Evolutionary conservation across 306 rosid species (phyloP), one percentile per base, ranked within the genome.

Genomic region (Comarum palustre): DNA sequence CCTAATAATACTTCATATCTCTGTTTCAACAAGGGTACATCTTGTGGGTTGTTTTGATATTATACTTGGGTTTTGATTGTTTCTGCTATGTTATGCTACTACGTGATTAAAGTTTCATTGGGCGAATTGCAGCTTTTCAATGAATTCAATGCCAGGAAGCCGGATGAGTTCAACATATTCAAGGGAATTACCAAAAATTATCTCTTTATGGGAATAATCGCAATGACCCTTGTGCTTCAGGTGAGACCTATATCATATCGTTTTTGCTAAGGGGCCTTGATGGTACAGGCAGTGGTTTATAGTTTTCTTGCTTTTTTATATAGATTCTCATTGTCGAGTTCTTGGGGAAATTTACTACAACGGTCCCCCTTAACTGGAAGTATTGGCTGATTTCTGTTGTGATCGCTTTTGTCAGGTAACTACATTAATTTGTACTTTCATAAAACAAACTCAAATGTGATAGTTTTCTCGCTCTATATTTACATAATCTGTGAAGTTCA

Each of bases 71-170:
- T 12, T 2, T 6, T 24, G 29, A 15, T 27, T 10, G 8, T 58
- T 52, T 29, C 12, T 59, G 66, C 20, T 58, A 12, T 6, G 61
- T 15, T n/a, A 51, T 24, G 15, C 2, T 55, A 4, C 62, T 14
- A 54, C 24, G 5, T 9, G n/a, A 39, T 10, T 19, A 10, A 41
- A 41, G 6, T 55, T 34, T 4, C 12, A 27, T 25, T 58, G 43
- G 25, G 19, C 70, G 24, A 34, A 72, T 60, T 69, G 73, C 93
- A 94, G 96, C 63, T 94, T 46, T 94, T 91, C 46, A 94, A 94
- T 25, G 99, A 94, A 79, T 91, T 94, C 75, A 94, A 91, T 78
- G 97, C 98, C 13, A 83, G 95, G 50, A 94, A 94, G 79, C 98
- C 97, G 0, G 97, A 89, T 68, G 90, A 89, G 64, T 73, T 74